Evolutionary conservation across 2,329 filamentous ascomycete species (phyloP), one percentile per base, ranked within the genome.

Genomic region (Diaporthe vaccinii): DNA sequence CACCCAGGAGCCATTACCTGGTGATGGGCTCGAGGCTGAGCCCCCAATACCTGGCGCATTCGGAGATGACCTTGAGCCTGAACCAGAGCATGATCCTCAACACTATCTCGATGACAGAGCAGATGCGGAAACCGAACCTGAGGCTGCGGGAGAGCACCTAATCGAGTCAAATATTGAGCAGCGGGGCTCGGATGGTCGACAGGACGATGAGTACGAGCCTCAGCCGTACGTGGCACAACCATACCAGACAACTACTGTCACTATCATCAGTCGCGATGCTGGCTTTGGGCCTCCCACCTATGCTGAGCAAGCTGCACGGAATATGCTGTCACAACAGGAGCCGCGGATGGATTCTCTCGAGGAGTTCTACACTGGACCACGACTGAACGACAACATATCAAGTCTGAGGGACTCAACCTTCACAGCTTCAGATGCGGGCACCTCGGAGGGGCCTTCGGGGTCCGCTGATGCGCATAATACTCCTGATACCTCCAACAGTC

Each of bases 221-320:
- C 81, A 82, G 65, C 85, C 86, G 14, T 85, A 83, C 74, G 79
- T 76, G 25, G 74, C 79, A 20, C 81, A 84, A 34, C 79, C 82
- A 22, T 79, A 84, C n/a, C 82, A 85, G 68, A 84, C 86, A 77
- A 87, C 87, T 14, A 88, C 86, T 25, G 86, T 89, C 70, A 87
- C 87, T 7, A 87, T 90, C 57, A 80, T 90, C 44, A 86, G 87
- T 12, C 86, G 85, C 62, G 85, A 86, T 71, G 83, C 83, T 62
- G 85, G 86, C 67, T 85, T 86, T 65, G 79, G 75, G 71, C 79
- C 81, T 65, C 61, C 73, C 4, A 75, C 74, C 20, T 77, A 72
- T 36, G 70, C 59, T n/a, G 76, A 77, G 46, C 65, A 76, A 55
- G 41, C 58, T 49, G 53, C 70, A 46, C 77, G 79, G 59, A 72